These are phyloP conservation scores for Nemania diffusa DNA, from an alignment of 2,329 filamentous ascomycete species.

Conservation along the genomic window DNA sequence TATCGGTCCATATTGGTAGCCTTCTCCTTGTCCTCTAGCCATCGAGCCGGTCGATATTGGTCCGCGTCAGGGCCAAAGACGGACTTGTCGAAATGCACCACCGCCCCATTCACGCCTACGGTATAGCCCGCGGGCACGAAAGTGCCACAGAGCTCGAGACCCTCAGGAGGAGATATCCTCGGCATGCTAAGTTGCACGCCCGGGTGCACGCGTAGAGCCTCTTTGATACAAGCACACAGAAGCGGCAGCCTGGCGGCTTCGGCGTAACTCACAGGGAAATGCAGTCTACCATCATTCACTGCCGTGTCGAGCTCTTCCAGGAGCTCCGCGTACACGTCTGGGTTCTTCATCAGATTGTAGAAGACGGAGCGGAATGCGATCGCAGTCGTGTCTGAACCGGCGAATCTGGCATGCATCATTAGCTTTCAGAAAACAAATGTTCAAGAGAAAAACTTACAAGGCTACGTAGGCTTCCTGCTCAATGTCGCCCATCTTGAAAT, in stretches of 20 bases:
- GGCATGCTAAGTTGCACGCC: slow-evolving; percentile 54
- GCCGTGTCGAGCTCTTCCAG: slow-evolving; percentile 30
- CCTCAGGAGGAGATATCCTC: slow-evolving; percentile 52
- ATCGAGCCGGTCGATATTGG: slow-evolving; percentile 32
- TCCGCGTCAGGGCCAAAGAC: slow-evolving; percentile 34
- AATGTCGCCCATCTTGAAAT: slow-evolving; percentile 37
- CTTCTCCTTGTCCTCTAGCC: slow-evolving; percentile 32
- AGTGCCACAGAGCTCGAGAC: slow-evolving; percentile 44
- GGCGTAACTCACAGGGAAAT: slow-evolving; percentile 29
- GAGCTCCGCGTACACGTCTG: slow-evolving; percentile 24
- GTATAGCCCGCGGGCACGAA: slow-evolving; percentile 42
- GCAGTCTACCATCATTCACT: slow-evolving; percentile 27
- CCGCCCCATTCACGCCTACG: slow-evolving; percentile 44
- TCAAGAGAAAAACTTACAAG: slow-evolving; percentile 22
- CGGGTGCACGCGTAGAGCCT: slow-evolving; percentile 57
- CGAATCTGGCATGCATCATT: slow-evolving; percentile 28
- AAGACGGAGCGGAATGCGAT: slow-evolving; percentile 33
- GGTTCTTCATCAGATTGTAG: slow-evolving; percentile 36
- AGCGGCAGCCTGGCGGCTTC: slow-evolving; percentile 45
- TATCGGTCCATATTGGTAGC: slow-evolving; percentile 35
- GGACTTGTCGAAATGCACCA: slow-evolving; percentile 40
- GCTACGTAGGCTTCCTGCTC: slow-evolving; percentile 38
- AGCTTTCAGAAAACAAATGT: not conserved
- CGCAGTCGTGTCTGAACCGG: slow-evolving; percentile 36
- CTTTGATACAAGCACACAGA: slow-evolving; percentile 56